Conservation (phyloP, 1,284 basidiomycete genomes). For the Phlebopus sp. region DNA sequence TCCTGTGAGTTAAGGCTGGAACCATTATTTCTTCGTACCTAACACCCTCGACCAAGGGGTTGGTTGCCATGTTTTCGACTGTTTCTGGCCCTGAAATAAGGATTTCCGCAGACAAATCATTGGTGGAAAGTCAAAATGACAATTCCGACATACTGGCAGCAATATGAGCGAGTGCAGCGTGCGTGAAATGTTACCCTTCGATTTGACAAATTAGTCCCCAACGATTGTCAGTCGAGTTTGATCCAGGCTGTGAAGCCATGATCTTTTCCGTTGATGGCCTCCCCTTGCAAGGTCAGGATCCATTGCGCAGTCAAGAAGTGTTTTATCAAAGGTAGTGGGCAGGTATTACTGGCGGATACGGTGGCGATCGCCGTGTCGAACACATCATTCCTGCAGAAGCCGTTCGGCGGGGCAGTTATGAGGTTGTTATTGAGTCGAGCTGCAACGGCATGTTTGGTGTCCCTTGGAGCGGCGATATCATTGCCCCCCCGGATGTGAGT, state of each 20-base stretch:
- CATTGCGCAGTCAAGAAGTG: not conserved
- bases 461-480: slow-evolving; percentile 73
- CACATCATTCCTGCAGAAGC: slow-evolving; percentile 80
- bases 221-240: slow-evolving; percentile 78
- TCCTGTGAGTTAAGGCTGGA: slow-evolving; percentile 62
- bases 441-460: slow-evolving; percentile 96
- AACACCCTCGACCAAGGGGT: slow-evolving; percentile 27
- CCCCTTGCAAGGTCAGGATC: slow-evolving; percentile 68
- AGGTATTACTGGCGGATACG: slow-evolving; percentile 92
- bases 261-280: slow-evolving; percentile 81
- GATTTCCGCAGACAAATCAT: slow-evolving; percentile 73
- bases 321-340: slow-evolving; percentile 1
- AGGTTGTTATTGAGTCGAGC: slow-evolving; percentile 84
- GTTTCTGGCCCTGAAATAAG: not conserved
- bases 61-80: not conserved
- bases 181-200: slow-evolving; percentile 21
- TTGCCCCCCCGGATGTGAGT: slow-evolving; percentile 76
- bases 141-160: slow-evolving; percentile 74
- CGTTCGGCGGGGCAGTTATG: slow-evolving; percentile 62
- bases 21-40: slow-evolving; percentile 2
- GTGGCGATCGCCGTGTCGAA: slow-evolving; percentile 87
- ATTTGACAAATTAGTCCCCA: not conserved
- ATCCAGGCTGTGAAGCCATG: slow-evolving; percentile 93
- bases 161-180: slow-evolving; percentile 89
- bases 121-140: slow-evolving; percentile 88